phyloP scores from a whole-genome alignment of 495 filamentous ascomycete species.

The Opeltia flavorubescens region DNA sequence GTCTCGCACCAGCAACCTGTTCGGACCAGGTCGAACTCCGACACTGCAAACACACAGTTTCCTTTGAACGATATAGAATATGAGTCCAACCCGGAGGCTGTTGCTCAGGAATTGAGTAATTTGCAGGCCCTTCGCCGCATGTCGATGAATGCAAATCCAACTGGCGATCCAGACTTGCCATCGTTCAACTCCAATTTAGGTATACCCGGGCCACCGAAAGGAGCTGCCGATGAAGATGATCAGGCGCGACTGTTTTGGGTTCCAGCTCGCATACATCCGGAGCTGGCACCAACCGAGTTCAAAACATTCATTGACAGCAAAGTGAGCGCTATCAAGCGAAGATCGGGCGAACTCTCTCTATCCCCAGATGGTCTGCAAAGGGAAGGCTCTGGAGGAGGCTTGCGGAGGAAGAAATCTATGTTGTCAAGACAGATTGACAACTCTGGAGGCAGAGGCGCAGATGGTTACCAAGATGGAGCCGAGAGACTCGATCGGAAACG shows the following conservation, averaged over 20 bases:
- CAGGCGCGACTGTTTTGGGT: conserved; percentile 88
- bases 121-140: conserved; percentile 88
- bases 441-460: conserved; percentile 41
- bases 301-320: conserved; percentile 91
- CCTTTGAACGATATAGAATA: conserved; percentile 88
- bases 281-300: conserved; percentile 91
- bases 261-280: conserved; percentile 83
- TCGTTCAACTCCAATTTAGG: conserved; percentile 51
- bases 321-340: conserved; percentile 73
- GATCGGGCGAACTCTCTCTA: conserved; percentile 59
- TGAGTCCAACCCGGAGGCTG: conserved; percentile 75
- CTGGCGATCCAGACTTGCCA: conserved; percentile 86
- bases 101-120: conserved; percentile 91
- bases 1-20: conserved; percentile 45
- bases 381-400: conserved; percentile 42
- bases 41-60: conserved; percentile 61
- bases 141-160: conserved; percentile 93
- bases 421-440: conserved; percentile 82
- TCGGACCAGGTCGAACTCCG: conserved; percentile 42
- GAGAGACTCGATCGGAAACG: conserved; percentile 67
- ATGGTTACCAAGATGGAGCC: conserved; percentile 72
- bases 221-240: conserved; percentile 66
- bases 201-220: conserved; percentile 60
- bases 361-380: conserved; percentile 50
- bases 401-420: conserved; percentile 90